Evolutionary conservation across 164 flowering plant genomes (phyloP).

Genomic region (Nymphaea thermarum): DNA sequence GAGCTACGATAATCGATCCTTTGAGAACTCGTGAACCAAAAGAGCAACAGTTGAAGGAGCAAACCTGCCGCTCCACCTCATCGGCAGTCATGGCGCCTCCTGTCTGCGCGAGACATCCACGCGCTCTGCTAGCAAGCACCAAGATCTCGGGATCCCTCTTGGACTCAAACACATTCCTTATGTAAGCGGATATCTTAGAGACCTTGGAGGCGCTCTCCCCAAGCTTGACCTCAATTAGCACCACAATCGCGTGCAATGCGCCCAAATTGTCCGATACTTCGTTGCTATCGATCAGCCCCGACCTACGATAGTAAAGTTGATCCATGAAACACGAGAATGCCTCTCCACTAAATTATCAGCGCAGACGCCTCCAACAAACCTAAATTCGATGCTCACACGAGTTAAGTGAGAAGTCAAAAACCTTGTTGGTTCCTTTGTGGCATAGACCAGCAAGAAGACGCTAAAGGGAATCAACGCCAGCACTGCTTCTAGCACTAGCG

Average conservation of each 20-base stretch:
- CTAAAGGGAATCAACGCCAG: constrained; percentile 53
- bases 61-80: constrained; percentile 89
- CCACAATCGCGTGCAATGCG: constrained; percentile 83
- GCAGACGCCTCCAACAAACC: not conserved
- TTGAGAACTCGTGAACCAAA: not conserved
- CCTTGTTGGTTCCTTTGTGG: constrained; percentile 70
- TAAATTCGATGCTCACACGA: not conserved
- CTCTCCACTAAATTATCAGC: constrained; percentile 49
- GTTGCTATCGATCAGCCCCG: constrained; percentile 50
- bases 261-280: constrained; percentile 84
- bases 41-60: constrained; percentile 1
- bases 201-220: constrained; percentile 95
- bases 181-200: constrained; percentile 64
- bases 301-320: constrained; percentile 72
- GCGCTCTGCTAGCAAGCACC: constrained; percentile 70
- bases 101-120: constrained; percentile 88
- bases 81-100: constrained; percentile 99
- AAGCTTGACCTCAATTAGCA: constrained; percentile 70
- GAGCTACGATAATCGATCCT: not conserved
- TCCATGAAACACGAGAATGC: constrained; percentile 89
- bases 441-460: constrained; percentile 75
- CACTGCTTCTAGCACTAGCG: constrained; percentile 25
- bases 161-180: constrained; percentile 60
- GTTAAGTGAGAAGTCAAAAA: constrained; percentile 2
- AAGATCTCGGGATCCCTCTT: constrained; percentile 78